Base-by-base conservation (phyloP, 768 basidiomycete species). In the Leccinum subtestaceum region DNA sequence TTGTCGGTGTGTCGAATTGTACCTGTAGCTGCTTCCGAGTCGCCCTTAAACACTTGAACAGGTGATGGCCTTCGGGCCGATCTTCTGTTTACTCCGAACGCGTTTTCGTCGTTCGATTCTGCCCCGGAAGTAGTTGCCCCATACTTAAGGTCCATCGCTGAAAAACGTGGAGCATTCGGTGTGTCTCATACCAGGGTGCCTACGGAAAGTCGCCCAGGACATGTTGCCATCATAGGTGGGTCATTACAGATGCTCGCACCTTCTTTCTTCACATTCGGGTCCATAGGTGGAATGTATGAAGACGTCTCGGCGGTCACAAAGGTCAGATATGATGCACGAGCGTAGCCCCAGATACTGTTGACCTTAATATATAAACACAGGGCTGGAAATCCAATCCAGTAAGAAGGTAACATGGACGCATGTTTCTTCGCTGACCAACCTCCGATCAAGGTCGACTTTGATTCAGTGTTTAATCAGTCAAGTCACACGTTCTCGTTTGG, bases 351-450 rank as follows among this genome's bases (percentile, higher is more conserved):
- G 15, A 23, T 60, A 50, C 25, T 19, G 29, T 62, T 13, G 48
- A 50, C 27, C 48, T 53, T 58, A 31, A 58, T 29, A 1, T 27
- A 29, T 46, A 10, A 8, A 56, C 32, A 46, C 61, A 91, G 88
- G 91, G 89, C 50, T 93, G 91, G 91, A 93, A 91, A 76, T 81
- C 86, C 1, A 93, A 92, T 72, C 91, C 90, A 52, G 90, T 89
- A 65, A 60, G 62, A 48, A 32, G 9, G 31, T 21, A 19, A 25
- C 21, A 21, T n/a, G 7, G 27, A 25, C 3, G 29, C 8, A 13
- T 4, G 43, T 9, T 25, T 34, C 29, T 43, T 31, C 54, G 38
- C 40, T 60, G 13, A 65, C 52, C 46, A 58, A 34, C 15, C 19
- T 48, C 21, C 29, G 10, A 29, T 46, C 62, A 63, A 80, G 72